Conservation (phyloP, 2,329 filamentous ascomycete genomes). For the Pestalotiopsis sp. region DNA sequence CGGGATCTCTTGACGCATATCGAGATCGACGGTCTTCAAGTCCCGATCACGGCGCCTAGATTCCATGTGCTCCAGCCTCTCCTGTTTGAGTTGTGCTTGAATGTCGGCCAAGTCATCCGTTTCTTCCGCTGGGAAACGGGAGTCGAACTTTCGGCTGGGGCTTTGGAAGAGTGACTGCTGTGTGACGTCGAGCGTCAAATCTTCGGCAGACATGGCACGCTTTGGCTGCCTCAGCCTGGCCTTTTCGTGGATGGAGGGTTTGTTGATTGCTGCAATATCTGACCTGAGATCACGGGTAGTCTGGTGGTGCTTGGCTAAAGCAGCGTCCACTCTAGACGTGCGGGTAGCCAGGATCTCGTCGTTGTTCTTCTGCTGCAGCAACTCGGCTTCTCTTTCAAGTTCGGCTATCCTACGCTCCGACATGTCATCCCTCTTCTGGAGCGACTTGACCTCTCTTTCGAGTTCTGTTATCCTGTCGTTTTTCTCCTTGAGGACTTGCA, state of each 20-base stretch:
- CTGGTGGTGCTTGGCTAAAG: slow-evolving; percentile 21
- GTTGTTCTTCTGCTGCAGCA: slow-evolving; percentile 37
- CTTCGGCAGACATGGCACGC: slow-evolving; percentile 28
- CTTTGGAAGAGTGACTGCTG: slow-evolving; percentile 24
- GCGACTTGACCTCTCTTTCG: slow-evolving; percentile 51
- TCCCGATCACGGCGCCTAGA: slow-evolving; percentile 21
- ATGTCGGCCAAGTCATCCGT: slow-evolving; percentile 32
- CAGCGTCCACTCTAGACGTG: slow-evolving; percentile 16
- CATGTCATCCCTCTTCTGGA: slow-evolving; percentile 36
- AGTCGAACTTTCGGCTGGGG: slow-evolving; percentile 8
- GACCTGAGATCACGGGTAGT: slow-evolving; percentile 27
- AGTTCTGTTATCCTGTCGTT: slow-evolving; percentile 60
- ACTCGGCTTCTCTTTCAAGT: slow-evolving; percentile 55
- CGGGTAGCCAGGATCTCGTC: slow-evolving; percentile 16
- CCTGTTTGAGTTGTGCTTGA: slow-evolving; percentile 26
- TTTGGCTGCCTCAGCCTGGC: slow-evolving; percentile 16
- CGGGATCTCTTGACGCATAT: neutral
- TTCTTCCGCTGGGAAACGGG: slow-evolving; percentile 23
- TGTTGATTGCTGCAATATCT: slow-evolving; percentile 27
- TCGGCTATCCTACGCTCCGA: slow-evolving; percentile 49
- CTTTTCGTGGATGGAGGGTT: slow-evolving; percentile 23
- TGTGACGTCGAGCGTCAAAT: slow-evolving; percentile 29
- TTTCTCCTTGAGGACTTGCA: slow-evolving; percentile 57
- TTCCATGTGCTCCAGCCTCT: slow-evolving; percentile 22
- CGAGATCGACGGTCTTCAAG: slow-evolving; percentile 18